These are phyloP conservation scores for Tolypocladium inflatum DNA, from an alignment of 2,329 filamentous ascomycete genomes.

Conservation along the genomic window DNA sequence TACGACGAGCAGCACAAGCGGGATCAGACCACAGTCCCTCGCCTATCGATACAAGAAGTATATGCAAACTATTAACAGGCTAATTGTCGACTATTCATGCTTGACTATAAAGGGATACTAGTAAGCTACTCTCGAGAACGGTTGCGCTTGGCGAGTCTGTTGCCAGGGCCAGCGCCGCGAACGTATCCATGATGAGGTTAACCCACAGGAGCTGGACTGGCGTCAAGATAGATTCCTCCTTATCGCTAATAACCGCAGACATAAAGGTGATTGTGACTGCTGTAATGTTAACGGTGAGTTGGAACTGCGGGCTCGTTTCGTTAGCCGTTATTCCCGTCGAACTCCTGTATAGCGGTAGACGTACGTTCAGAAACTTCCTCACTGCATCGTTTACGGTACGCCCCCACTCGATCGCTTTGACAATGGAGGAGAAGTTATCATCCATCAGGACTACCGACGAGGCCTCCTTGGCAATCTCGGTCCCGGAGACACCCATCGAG, in stretches of 20 bases:
- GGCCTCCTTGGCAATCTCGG: conserved; percentile 59
- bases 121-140: conserved; percentile 62
- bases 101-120: conserved; percentile 91
- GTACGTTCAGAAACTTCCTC: conserved; percentile 55
- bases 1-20: conserved; percentile 79
- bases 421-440: conserved; percentile 57
- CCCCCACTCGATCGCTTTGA: conserved; percentile 61
- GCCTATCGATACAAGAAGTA: conserved; percentile 61
- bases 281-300: conserved; percentile 63
- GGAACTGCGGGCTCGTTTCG: conserved; percentile 30
- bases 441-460: conserved; percentile 60
- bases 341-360: not conserved
- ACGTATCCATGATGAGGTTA: conserved; percentile 62
- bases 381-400: conserved; percentile 59
- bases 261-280: conserved; percentile 57
- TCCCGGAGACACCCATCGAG: conserved; percentile 58
- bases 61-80: conserved; percentile 56
- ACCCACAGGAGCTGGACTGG: conserved; percentile 61
- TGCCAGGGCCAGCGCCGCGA: conserved; percentile 54
- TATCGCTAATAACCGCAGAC: conserved; percentile 45
- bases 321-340: not conserved
- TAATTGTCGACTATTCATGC: conserved; percentile 69
- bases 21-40: conserved; percentile 77
- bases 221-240: conserved; percentile 49
- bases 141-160: conserved; percentile 51